Percentiles rank a stretch among this genome's conserved stretches.
phyloP scores from a whole-genome alignment of 2,329 filamentous ascomycete genomes.

The Fusarium setosum region DNA sequence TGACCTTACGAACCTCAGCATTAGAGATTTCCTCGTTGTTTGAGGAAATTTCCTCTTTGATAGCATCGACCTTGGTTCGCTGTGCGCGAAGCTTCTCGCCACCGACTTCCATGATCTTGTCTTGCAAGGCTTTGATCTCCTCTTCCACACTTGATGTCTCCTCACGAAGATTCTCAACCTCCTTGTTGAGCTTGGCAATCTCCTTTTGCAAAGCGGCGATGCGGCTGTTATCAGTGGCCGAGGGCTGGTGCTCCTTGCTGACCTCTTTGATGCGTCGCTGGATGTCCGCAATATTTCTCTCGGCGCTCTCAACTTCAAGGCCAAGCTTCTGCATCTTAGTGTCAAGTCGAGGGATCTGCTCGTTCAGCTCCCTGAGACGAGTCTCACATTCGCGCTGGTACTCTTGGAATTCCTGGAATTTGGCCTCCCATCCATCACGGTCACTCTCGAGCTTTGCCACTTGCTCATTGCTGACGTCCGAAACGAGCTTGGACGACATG shows the following conservation, averaged over 20 bases:
- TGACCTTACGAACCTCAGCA: constrained; percentile 88
- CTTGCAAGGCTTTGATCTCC: constrained; percentile 91
- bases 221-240: constrained; percentile 82
- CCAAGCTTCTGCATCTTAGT: constrained; percentile 91
- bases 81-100: constrained; percentile 92
- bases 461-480: constrained; percentile 88
- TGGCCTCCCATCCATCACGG: constrained; percentile 84
- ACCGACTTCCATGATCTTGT: constrained; percentile 98
- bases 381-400: constrained; percentile 84
- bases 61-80: constrained; percentile 87
- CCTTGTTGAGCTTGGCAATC: constrained; percentile 78
- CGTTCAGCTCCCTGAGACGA: constrained; percentile 76
- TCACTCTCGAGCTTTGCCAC: constrained; percentile 89
- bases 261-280: constrained; percentile 89
- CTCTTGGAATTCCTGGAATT: constrained; percentile 86
- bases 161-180: constrained; percentile 81
- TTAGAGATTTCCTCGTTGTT: constrained; percentile 85
- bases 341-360: constrained; percentile 85
- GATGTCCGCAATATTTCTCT: constrained; percentile 85
- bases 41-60: constrained; percentile 86
- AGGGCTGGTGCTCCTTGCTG: constrained; percentile 81
- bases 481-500: constrained; percentile 96
- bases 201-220: constrained; percentile 80
- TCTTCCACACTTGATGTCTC: constrained; percentile 92
- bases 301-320: constrained; percentile 88